Percentiles rank a stretch among this genome's conserved stretches.
phyloP scores from a whole-genome alignment of 2,329 filamentous ascomycete genomes.

The Aspergillus sp. region DNA sequence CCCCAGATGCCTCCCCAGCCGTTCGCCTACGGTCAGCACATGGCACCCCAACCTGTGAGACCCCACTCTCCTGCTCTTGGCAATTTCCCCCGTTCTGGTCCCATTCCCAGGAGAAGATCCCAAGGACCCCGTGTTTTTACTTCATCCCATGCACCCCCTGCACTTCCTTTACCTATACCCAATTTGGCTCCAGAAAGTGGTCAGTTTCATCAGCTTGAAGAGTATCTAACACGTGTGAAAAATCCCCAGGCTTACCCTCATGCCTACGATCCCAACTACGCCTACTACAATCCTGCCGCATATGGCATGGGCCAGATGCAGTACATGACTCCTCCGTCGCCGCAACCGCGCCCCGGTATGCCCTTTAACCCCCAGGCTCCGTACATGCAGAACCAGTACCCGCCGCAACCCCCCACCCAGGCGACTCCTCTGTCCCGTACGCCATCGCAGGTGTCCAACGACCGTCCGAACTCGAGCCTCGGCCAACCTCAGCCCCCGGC shows the following conservation, averaged over 20 bases:
- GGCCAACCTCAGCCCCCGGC: constrained; percentile 50
- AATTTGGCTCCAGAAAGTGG: constrained; percentile 64
- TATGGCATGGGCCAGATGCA: constrained; percentile 35
- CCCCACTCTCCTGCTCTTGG: constrained; percentile 20
- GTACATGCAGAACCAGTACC: constrained; percentile 49
- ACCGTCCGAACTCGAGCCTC: constrained; percentile 55
- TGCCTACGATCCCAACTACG: constrained; percentile 44
- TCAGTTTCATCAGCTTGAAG: constrained; percentile 69
- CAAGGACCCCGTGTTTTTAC: constrained; percentile 19
- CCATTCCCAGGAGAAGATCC: constrained; percentile 27
- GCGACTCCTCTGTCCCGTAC: constrained; percentile 71
- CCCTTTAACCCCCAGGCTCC: constrained; percentile 43
- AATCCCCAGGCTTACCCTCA: constrained; percentile 55
- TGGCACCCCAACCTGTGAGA: constrained; percentile 57
- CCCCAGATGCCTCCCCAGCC: constrained; percentile 57
- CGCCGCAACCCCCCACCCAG: constrained; percentile 45
- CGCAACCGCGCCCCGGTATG: constrained; percentile 43
- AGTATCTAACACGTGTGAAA: constrained; percentile 60
- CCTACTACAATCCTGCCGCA: constrained; percentile 36
- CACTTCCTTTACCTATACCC: constrained; percentile 29
- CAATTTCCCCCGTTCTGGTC: constrained; percentile 25
- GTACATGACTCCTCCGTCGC: constrained; percentile 40
- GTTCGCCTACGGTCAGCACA: constrained; percentile 52
- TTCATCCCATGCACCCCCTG: constrained; percentile 11
- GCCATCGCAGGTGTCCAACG: constrained; percentile 69